Evolutionary conservation across 148 eudicot genomes (phyloP), one percentile per base, ranked within the genome.

Genomic region (Nepenthes gracilis): DNA sequence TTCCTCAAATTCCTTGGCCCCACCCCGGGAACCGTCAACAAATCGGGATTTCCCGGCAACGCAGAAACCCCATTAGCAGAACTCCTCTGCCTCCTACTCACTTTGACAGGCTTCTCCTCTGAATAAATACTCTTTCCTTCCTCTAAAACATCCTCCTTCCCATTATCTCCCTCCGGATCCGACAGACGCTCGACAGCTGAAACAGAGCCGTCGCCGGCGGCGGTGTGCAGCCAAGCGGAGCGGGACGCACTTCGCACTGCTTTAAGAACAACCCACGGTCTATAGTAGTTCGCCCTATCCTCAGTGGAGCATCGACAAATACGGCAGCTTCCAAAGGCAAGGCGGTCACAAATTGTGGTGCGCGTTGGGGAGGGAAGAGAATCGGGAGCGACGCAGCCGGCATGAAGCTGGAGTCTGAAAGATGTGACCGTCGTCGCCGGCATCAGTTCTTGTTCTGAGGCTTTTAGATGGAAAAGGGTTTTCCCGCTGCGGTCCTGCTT

Each of bases 1-100:
- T 91, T 91, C 85, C 78, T 85, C 80, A 83, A 65, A 76, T 91
- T 91, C 76, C 95, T 91, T 9, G 90, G 97, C 49, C 97, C 97
- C n/a, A 91, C 96, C 0, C 97, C 97, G 0, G 97, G 97, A 60
- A 91, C 87, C n/a, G 78, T 75, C 81, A 91, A 47, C 87, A 91
- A 91, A 81, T 91, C 97, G 2, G 85, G 83, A 38, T 62, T 83
- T 7, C 66, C 73, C 0, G 56, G 64, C 6, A 65, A 33, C 62
- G 43, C 63, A 2, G 45, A 52, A 40, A 5, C 67, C n/a, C 36
- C 71, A 35, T 51, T 70, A 55, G 58, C 40, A 33, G 64, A 57
- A 55, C 59, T 47, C 65, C 77, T 81, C 32, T 66, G 71, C 81
- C 86, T 77, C 72, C 84, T 75, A 61, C 65, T 77, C 55, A 75